phyloP scores from a whole-genome alignment of 1,284 basidiomycete species.

The Flammula alnicola region DNA sequence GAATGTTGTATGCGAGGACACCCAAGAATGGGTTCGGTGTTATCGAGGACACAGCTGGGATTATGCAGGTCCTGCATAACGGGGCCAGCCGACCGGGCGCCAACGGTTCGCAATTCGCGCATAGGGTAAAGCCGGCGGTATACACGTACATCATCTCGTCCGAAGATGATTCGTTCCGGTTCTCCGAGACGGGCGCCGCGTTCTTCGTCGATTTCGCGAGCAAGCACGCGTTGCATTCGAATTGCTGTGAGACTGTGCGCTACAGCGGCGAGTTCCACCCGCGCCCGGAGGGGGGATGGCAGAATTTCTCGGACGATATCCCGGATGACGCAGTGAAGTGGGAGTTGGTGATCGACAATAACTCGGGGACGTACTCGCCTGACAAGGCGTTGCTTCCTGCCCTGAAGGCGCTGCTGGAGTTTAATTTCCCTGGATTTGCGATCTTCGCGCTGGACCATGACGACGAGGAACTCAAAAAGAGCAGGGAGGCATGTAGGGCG shows the following conservation, averaged over 20 bases:
- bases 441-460: conserved; percentile 60
- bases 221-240: conserved; percentile 67
- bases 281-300: conserved; percentile 73
- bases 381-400: conserved; percentile 58
- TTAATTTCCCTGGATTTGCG: conserved; percentile 70
- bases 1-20: conserved; percentile 73
- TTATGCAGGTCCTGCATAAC: conserved; percentile 55
- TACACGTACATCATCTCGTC: conserved; percentile 78
- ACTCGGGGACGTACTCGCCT: conserved; percentile 77
- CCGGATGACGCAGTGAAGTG: conserved; percentile 60
- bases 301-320: conserved; percentile 55
- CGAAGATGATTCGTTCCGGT: conserved; percentile 73
- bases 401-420: conserved; percentile 60
- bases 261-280: conserved; percentile 81
- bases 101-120: conserved; percentile 32
- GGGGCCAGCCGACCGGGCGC: conserved; percentile 29
- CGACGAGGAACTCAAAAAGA: conserved; percentile 61
- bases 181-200: conserved; percentile 79
- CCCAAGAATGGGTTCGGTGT: conserved; percentile 66
- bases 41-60: conserved; percentile 50
- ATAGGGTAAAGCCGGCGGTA: conserved; percentile 75
- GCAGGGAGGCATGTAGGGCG: conserved; percentile 64
- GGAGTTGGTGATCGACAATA: conserved; percentile 81
- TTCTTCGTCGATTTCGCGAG: conserved; percentile 83
- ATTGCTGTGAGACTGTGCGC: conserved; percentile 58